Percentiles rank a stretch among this genome's conserved stretches.
phyloP scores from a whole-genome alignment of 192 early-diverging fungal genomes.

The Pilaira anomala region DNA sequence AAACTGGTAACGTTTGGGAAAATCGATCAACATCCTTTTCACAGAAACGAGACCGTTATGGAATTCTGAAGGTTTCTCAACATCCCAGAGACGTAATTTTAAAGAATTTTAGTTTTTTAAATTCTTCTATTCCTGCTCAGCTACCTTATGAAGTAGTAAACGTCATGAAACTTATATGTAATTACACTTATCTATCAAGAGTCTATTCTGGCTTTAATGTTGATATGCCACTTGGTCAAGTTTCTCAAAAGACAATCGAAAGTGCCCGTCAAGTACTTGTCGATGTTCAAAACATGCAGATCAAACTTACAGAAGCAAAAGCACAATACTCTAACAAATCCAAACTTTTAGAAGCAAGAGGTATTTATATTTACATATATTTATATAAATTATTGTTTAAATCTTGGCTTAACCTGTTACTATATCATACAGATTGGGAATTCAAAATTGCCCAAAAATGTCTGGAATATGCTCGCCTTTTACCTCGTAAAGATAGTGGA shows the following conservation, averaged over 20 bases:
- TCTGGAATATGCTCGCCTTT: slow-evolving; percentile 63
- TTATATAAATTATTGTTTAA: background rate
- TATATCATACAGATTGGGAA: background rate
- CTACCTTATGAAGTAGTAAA: slow-evolving; percentile 53
- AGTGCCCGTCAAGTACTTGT: slow-evolving; percentile 58
- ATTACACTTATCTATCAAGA: slow-evolving; percentile 55
- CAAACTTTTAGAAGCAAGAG: background rate
- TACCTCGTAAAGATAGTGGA: slow-evolving; percentile 55
- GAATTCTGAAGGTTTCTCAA: slow-evolving; percentile 9
- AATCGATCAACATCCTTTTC: slow-evolving; percentile 51
- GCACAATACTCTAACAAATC: background rate
- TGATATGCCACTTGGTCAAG: slow-evolving; percentile 76
- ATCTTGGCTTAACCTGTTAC: no score
- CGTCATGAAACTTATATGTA: slow-evolving; percentile 67
- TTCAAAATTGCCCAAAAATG: slow-evolving; percentile 3
- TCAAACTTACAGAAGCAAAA: background rate
- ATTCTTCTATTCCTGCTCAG: slow-evolving; percentile 35
- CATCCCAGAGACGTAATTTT: slow-evolving; percentile 24
- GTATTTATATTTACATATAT: slow-evolving; percentile 2
- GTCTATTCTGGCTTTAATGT: slow-evolving; percentile 57
- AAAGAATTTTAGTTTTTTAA: slow-evolving; percentile 20
- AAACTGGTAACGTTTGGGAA: slow-evolving; percentile 68
- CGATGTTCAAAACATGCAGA: slow-evolving; percentile 47
- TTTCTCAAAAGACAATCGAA: slow-evolving; percentile 60
- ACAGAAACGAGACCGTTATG: slow-evolving; percentile 46